Percentiles rank a stretch among this genome's conserved stretches.
These are phyloP conservation scores for Rhodotorula sp. DNA, from an alignment of 1,284 basidiomycete species.

Conservation along the genomic window DNA sequence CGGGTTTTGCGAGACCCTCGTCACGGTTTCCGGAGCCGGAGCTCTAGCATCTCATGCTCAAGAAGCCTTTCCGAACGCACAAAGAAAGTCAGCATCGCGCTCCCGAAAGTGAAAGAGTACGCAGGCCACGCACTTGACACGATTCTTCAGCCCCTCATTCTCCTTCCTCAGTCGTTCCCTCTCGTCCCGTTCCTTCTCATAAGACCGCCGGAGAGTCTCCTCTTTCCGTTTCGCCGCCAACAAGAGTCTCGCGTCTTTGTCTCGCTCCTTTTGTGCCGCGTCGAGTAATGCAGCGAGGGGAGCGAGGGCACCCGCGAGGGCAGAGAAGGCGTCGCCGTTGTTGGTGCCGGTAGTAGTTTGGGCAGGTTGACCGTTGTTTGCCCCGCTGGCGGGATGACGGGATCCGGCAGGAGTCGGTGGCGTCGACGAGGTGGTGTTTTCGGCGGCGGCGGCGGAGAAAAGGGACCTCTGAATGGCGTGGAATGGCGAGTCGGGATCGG, in stretches of 20 bases:
- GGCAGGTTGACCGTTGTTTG: background rate
- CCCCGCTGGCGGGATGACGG: too few relatives aligned
- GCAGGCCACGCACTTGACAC: constrained; percentile 3
- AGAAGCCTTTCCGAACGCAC: background rate
- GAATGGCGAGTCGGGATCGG: constrained; percentile 27
- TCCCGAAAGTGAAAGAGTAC: background rate
- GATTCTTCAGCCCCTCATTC: constrained; percentile 10
- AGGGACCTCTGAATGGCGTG: constrained; percentile 18
- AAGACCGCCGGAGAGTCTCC: constrained; percentile 4
- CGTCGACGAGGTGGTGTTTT: background rate
- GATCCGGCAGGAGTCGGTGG: background rate
- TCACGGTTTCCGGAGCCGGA: background rate
- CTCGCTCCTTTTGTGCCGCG: constrained; percentile 8
- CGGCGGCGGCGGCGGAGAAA: constrained; percentile 6
- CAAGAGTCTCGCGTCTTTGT: constrained; percentile 13
- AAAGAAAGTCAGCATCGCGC: background rate
- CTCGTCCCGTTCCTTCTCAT: constrained; percentile 6
- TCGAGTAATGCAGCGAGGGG: background rate
- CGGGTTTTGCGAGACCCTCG: too few relatives aligned
- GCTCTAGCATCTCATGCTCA: constrained; percentile 7
- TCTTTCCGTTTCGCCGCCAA: constrained; percentile 17
- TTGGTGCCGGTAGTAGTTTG: background rate
- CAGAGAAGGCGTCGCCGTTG: background rate
- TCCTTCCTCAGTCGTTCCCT: background rate
- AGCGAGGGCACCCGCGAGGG: background rate